Conservation (phyloP, 2,329 filamentous ascomycete species). For the Paecilomyces sp. region DNA sequence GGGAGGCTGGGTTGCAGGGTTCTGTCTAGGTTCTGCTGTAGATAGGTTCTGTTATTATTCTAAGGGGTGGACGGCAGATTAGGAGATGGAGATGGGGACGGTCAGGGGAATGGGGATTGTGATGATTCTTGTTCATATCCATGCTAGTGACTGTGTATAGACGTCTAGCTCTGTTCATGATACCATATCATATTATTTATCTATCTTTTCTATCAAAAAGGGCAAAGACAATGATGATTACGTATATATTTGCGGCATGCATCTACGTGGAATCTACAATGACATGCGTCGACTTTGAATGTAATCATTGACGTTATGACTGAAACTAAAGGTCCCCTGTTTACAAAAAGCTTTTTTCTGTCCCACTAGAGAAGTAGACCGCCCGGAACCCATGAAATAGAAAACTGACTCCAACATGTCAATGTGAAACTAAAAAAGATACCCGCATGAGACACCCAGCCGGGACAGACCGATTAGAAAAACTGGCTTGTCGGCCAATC, state of each 20-base stretch:
- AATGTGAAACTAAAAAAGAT: neutral
- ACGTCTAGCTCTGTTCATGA: neutral
- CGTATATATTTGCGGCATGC: neutral
- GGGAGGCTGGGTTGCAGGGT: slow-evolving; percentile 2
- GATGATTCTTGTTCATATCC: neutral
- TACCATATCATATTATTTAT: neutral
- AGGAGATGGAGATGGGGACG: no score
- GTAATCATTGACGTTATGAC: neutral
- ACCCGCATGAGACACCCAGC: neutral
- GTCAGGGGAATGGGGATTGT: no score
- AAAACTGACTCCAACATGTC: neutral
- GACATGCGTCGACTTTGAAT: neutral
- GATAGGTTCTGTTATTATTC: no score
- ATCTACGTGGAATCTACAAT: neutral
- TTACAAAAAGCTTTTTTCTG: neutral
- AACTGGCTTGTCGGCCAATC: neutral
- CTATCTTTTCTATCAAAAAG: neutral
- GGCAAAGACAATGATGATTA: neutral
- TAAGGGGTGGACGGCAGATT: no score
- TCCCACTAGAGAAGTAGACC: neutral
- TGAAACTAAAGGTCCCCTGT: neutral
- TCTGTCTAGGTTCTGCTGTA: slow-evolving; percentile 1
- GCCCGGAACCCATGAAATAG: neutral
- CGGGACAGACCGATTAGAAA: neutral
- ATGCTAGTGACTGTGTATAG: neutral